Percentiles rank a stretch among this genome's conserved stretches.
Evolutionary conservation across 169 alveolate species (phyloP).

Genomic region (Plasmodium billcollinsi): DNA sequence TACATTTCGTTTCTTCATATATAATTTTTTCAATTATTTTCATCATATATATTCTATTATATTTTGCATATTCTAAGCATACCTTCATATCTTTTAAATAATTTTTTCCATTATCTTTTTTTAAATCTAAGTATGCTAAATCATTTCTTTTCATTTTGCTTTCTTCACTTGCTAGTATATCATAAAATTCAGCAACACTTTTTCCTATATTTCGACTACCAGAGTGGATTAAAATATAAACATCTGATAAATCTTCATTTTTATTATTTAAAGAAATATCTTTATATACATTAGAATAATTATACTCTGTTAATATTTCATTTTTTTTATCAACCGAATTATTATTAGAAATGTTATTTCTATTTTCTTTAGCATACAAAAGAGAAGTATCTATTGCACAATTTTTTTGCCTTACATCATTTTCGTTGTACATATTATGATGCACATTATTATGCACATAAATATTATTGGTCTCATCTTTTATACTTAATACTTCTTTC

Average conservation of each 20-base stretch:
- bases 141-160: slow-evolving; percentile 72
- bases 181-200: slow-evolving; percentile 84
- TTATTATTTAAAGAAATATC: background rate
- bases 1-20: slow-evolving; percentile 65
- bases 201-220: slow-evolving; percentile 86
- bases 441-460: background rate
- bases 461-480: no score
- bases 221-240: slow-evolving; percentile 85
- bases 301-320: background rate
- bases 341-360: background rate
- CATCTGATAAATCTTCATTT: slow-evolving; percentile 57
- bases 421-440: background rate
- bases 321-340: background rate
- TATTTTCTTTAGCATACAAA: no score
- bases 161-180: slow-evolving; percentile 77
- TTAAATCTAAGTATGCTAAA: slow-evolving; percentile 67
- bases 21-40: slow-evolving; percentile 69
- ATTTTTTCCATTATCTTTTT: slow-evolving; percentile 78
- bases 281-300: background rate
- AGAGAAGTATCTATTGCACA: background rate
- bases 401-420: background rate
- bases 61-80: slow-evolving; percentile 82
- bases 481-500: background rate
- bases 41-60: slow-evolving; percentile 80
- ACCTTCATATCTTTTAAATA: slow-evolving; percentile 83